Evolutionary conservation across 345 rosid genomes (phyloP), one percentile per base, ranked within the genome.

Genomic region (Euphorbia peplus): DNA sequence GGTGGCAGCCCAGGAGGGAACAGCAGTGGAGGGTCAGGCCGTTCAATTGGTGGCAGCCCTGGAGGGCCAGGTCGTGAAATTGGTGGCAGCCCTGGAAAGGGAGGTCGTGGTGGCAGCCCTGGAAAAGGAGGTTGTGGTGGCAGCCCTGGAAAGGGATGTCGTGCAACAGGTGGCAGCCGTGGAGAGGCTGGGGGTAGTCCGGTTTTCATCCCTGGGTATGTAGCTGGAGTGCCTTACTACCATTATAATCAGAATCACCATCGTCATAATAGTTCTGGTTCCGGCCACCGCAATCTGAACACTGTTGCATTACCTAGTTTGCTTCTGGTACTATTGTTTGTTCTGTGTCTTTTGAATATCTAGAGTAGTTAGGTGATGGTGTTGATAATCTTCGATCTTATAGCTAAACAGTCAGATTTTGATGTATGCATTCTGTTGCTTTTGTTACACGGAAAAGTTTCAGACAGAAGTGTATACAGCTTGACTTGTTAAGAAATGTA

Each of bases 181-280:
- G 47, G 70, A 67, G 46, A 47, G 28, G n/a, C 13, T 16, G 6
- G 0, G 0, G 75, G 70, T 16, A 52, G 50, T 12, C 50, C 42
- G 57, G 13, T 35, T 52, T 21, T 70, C 8, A 68, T 76, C 61
- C 75, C 79, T 25, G 14, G 67, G 1, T 71, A 60, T 60, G 80
- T 56, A 22, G 78, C 74, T 30, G 70, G 73, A 22, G 67, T n/a
- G 19, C 10, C 16, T 11, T 75, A 70, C 57, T 48, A 60, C 39
- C 64, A 60, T 8, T 3, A 44, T 8, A 57, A 51, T 39, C 26
- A 44, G 30, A 16, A 16, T 26, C 69, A 62, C 0, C 44, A 63
- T 32, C 37, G 6, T 32, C 37, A 6, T 2, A 32, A 32, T 6
- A 32, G 37, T 32, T 32, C 37, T 35, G 71, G 67, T 41, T 15